Conservation (phyloP, 116 monocot species). For the Iris pallida region DNA sequence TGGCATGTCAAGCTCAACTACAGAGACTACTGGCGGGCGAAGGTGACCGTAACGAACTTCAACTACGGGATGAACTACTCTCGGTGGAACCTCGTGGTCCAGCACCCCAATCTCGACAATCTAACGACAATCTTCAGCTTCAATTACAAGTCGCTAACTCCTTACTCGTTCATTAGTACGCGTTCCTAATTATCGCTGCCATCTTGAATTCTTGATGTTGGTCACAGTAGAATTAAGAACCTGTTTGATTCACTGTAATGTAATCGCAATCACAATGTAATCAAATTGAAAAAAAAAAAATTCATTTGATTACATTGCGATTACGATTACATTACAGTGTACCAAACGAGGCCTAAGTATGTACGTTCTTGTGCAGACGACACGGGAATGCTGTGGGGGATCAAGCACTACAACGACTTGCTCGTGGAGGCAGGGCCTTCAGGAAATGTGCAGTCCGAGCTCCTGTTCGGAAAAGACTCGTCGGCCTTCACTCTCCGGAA, state of each 20-base stretch:
- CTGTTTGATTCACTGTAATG: too few species aligned
- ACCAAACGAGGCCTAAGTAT: too few species aligned
- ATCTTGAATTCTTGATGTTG: too few species aligned
- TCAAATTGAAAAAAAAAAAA: too few species aligned
- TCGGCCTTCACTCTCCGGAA: conserved; percentile 47
- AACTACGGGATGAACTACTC: conserved; percentile 74
- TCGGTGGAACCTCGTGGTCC: conserved; percentile 65
- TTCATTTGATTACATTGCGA: too few species aligned
- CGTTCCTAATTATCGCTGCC: neutral
- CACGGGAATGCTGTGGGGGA: conserved; percentile 70
- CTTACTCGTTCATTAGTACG: conserved; percentile 59
- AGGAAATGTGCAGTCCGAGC: conserved; percentile 71
- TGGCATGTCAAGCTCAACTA: conserved; percentile 84
- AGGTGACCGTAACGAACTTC: conserved; percentile 71
- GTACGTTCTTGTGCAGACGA: too few species aligned
- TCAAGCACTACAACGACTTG: conserved; percentile 67
- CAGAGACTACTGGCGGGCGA: conserved; percentile 75
- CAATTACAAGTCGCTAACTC: conserved; percentile 63
- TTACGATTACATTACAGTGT: too few species aligned
- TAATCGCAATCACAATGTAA: too few species aligned
- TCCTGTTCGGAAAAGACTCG: conserved; percentile 50
- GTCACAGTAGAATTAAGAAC: too few species aligned
- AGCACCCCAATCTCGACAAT: conserved; percentile 76
- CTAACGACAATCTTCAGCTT: conserved; percentile 57
- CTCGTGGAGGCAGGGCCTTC: conserved; percentile 58